phyloP scores from a whole-genome alignment of 768 basidiomycete genomes.

The Dendrothele bispora region DNA sequence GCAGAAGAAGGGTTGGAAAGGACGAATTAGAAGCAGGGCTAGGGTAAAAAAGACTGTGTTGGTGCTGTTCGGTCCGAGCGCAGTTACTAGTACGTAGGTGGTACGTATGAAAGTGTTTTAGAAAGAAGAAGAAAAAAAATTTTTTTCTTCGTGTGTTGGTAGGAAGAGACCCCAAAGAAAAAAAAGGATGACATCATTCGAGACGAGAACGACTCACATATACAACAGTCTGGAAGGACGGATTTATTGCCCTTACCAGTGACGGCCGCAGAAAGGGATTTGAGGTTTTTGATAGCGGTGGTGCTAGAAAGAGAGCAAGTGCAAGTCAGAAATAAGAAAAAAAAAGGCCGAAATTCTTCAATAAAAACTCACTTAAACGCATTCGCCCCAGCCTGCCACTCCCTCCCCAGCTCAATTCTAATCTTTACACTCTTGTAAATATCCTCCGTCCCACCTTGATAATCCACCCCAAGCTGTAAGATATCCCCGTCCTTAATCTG shows the following conservation, averaged over 20 bases:
- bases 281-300: constrained; percentile 75
- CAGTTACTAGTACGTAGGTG: too few species aligned
- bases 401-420: constrained; percentile 81
- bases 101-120: too few species aligned
- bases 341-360: too few species aligned
- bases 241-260: constrained; percentile 84
- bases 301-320: constrained; percentile 41
- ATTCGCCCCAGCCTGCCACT: constrained; percentile 88
- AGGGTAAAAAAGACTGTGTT: not conserved
- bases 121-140: constrained; percentile 3
- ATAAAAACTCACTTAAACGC: constrained; percentile 74
- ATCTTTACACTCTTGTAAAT: constrained; percentile 98
- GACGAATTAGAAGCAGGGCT: too few species aligned
- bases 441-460: constrained; percentile 96
- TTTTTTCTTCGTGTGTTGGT: not conserved
- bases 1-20: too few species aligned
- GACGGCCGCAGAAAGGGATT: constrained; percentile 51
- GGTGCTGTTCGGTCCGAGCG: too few species aligned
- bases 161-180: constrained; percentile 5
- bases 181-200: not conserved
- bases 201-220: constrained; percentile 1
- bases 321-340: constrained; percentile 8
- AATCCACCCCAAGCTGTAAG: constrained; percentile 94
- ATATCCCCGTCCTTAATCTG: constrained; percentile 92
- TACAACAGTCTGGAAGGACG: constrained; percentile 27